These are phyloP conservation scores for Fagus crenata DNA, from an alignment of 306 rosid species.

Conservation along the genomic window DNA sequence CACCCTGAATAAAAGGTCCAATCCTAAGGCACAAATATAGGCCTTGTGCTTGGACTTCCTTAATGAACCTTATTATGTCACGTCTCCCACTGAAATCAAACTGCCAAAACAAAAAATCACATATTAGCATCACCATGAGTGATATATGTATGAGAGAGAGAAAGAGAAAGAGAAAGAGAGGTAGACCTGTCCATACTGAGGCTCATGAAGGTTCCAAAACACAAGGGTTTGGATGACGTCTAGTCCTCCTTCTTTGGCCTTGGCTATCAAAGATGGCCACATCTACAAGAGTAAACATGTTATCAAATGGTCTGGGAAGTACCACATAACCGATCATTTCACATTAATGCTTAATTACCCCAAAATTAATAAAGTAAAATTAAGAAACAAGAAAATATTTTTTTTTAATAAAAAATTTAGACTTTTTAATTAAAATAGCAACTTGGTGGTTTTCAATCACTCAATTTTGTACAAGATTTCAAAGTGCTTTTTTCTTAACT, in stretches of 20 bases:
- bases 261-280: constrained; percentile 75
- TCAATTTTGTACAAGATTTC: no score
- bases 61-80: constrained; percentile 64
- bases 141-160: not conserved
- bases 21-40: constrained; percentile 72
- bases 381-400: no score
- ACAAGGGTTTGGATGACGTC: constrained; percentile 83
- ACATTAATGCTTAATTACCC: no score
- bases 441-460: no score
- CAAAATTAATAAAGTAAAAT: no score
- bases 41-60: constrained; percentile 75
- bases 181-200: constrained; percentile 61
- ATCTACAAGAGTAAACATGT: constrained; percentile 45
- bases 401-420: no score
- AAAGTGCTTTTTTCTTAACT: no score
- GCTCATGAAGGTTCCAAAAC: constrained; percentile 94
- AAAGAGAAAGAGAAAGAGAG: not conserved
- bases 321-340: no score
- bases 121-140: not conserved
- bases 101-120: constrained; percentile 30
- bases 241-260: constrained; percentile 81
- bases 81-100: constrained; percentile 65
- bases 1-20: constrained; percentile 90
- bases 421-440: no score
- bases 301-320: no score